Evolutionary conservation across 2,329 filamentous ascomycete genomes (phyloP), one percentile per base, ranked within the genome.

Genomic region (Penicillium sp.): DNA sequence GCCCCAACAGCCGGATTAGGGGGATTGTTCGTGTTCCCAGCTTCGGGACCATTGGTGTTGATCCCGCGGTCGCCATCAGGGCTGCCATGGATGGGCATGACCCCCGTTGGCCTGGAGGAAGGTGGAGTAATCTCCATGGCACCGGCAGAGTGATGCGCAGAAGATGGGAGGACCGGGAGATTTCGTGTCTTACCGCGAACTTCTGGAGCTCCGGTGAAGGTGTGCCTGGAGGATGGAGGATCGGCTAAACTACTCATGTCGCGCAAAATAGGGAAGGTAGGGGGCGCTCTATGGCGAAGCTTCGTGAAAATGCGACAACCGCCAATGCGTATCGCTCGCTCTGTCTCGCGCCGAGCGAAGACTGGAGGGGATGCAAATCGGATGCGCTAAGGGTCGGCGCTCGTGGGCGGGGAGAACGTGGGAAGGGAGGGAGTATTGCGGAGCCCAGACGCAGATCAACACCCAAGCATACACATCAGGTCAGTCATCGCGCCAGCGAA

Each of bases 41-140:
- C 48, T 48, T 69, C 59, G 35, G 63, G 52, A 31, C 65, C 65
- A 58, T 70, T 70, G 53, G 63, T 61, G 44, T 56, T 66, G 47
- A 63, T 64, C 41, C 61, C 62, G 47, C 71, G 73, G 50, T 80
- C 77, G 47, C 67, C 66, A 45, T 74, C 74, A 4, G 76, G 71
- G 55, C 72, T 77, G 60, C 66, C 73, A 51, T 74, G 66, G 41
- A 69, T 60, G 20, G 76, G 74, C 20, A 71, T 72, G 28, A 49
- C 48, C 26, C 54, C 56, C 71, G 77, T 76, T 39, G 71, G 66
- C 18, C 66, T 56, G 29, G 70, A 65, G 47, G 71, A 62, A 35
- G 75, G 68, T 35, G 76, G 74, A 46, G 76, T 76, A 42, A 77
- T 69, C 47, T 80, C 77, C 77, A 81, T 81, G 45, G 75, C 77